Base-by-base conservation (phyloP, 2,329 filamentous ascomycete genomes). In the Calonectria crousiana region DNA sequence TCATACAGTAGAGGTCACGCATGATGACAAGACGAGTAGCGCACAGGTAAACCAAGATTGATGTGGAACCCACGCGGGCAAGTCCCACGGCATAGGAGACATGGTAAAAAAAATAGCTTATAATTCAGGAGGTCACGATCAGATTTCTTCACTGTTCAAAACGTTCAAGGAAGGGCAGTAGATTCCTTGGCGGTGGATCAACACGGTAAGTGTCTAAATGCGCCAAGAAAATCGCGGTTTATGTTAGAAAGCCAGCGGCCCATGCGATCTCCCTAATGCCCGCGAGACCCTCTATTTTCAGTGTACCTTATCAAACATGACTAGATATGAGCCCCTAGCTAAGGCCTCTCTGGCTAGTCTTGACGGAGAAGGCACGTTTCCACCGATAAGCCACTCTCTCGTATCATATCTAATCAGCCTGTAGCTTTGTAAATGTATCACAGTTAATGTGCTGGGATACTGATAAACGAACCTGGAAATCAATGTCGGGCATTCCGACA, bases 1-100 rank as follows among this genome's bases (percentile, higher is more conserved):
- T 41, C 49, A 8, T 56, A 23, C 65, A 32, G 65, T 67, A 10
- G 65, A 56, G 26, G 65, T 67, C 13, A 67, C 34, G 11, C 65
- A 67, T 56, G 65, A 67, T 20, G 65, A 67, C 13, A 41, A 6
- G 23, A 67, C 65, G 3, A 67, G 26, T n/a, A 67, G 36, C 9
- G 34, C 32, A 14, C 65, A 67, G 8, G 49, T 32, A 30, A 41
- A 10, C 47, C 47, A 32, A 14, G 65, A 56, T 5, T 49, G 47
- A 32, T 14, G n/a, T 38, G 65, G 49, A 9, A 67, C 65, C 65
- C 65, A 53, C 26, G 65, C n/a, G 65, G 65, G 65, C 14, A 67
- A 30, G 20, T 67, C 65, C 49, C 65, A 56, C 16, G 65, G 49
- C 6, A 67, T 52, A 23, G 49, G 49, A 30, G 32, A 38, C 65